These are phyloP conservation scores for Sistotremastrum niveocremeum DNA, from an alignment of 768 basidiomycete genomes.

Conservation along the genomic window DNA sequence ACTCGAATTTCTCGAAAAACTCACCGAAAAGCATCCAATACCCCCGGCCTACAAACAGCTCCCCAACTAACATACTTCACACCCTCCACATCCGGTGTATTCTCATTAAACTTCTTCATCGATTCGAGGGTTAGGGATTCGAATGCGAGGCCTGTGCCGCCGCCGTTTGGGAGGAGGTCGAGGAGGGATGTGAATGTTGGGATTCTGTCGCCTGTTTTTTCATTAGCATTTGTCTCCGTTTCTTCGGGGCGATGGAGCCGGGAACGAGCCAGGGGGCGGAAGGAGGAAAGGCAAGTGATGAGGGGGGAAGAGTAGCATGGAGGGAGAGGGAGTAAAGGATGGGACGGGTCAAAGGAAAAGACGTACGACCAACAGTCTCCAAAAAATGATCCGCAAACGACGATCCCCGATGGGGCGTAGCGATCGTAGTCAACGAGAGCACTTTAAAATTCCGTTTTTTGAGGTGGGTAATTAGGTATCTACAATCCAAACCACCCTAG, in stretches of 20 bases:
- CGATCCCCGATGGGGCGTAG: constrained; percentile 89
- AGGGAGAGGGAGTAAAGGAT: too few relatives aligned
- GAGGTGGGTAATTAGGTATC: constrained; percentile 77
- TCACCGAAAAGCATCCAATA: constrained; percentile 81
- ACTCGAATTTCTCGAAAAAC: too few relatives aligned
- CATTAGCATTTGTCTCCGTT: too few relatives aligned
- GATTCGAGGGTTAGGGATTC: constrained; percentile 70
- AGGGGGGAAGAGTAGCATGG: too few relatives aligned
- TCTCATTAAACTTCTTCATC: constrained; percentile 83
- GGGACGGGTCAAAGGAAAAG: too few relatives aligned
- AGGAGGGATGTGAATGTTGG: constrained; percentile 32
- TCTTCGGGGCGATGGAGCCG: too few relatives aligned
- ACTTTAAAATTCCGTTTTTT: constrained; percentile 66
- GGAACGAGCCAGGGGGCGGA: too few relatives aligned
- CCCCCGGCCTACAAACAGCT: constrained; percentile 74
- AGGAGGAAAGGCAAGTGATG: too few relatives aligned
- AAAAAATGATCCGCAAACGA: constrained; percentile 89
- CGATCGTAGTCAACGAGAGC: constrained; percentile 84
- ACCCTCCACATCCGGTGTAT: constrained; percentile 62
- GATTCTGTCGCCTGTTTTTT: constrained; percentile 22
- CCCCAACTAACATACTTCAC: constrained; percentile 96
- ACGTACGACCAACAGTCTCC: constrained; percentile 47
- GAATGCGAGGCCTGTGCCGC: constrained; percentile 92
- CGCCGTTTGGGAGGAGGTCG: constrained; percentile 78
- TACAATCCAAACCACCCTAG: constrained; percentile 86